phyloP scores from a whole-genome alignment of 1,139 yeast species.

The Candida pseudoviswanathii region DNA sequence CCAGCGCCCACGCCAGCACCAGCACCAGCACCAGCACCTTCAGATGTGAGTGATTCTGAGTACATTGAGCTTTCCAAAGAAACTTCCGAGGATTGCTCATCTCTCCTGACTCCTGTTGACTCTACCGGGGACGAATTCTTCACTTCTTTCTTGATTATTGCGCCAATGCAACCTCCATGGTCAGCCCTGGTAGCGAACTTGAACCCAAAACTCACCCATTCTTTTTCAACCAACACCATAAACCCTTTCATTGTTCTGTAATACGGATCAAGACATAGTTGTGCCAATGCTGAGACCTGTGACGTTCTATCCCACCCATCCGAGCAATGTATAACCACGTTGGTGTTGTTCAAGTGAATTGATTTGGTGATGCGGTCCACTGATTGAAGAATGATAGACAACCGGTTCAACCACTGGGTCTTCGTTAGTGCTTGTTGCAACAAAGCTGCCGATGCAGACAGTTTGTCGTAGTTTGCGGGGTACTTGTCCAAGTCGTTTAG shows the following conservation, averaged over 20 bases:
- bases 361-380: constrained; percentile 80
- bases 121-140: constrained; percentile 13
- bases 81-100: constrained; percentile 16
- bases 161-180: constrained; percentile 58
- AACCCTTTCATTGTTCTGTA: constrained; percentile 88
- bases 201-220: constrained; percentile 95
- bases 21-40: constrained; percentile 9
- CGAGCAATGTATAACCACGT: constrained; percentile 87
- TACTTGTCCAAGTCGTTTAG: constrained; percentile 69
- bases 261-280: constrained; percentile 87
- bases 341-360: constrained; percentile 78
- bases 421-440: constrained; percentile 54
- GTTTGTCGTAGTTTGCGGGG: constrained; percentile 25
- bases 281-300: constrained; percentile 81
- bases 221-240: constrained; percentile 83
- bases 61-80: constrained; percentile 17
- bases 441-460: constrained; percentile 24
- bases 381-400: constrained; percentile 69
- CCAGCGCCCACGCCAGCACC: constrained; percentile 15
- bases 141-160: constrained; percentile 28
- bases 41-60: constrained; percentile 13
- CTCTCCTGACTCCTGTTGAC: constrained; percentile 8
- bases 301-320: constrained; percentile 99
- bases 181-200: constrained; percentile 84
- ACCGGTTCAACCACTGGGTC: constrained; percentile 80